Evolutionary conservation across 257 asterid genomes (phyloP).

Genomic region (Thymus mandschuricus): DNA sequence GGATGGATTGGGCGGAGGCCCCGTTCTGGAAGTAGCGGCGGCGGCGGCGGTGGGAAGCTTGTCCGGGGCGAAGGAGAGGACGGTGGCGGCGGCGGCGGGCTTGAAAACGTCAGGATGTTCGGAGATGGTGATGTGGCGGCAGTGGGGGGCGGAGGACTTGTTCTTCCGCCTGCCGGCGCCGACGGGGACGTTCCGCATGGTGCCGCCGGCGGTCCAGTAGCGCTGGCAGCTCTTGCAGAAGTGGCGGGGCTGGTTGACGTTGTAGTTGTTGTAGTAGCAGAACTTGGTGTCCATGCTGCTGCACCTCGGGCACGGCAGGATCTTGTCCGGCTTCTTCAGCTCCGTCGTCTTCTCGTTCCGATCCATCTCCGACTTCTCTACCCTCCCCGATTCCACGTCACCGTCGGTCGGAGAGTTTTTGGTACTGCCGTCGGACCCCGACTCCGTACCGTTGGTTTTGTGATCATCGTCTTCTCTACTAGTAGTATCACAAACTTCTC

Average conservation of each 20-base stretch:
- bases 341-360: conserved; percentile 50
- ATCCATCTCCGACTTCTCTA: conserved; percentile 37
- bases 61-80: conserved; percentile 71
- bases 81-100: conserved; percentile 65
- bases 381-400: conserved; percentile 27
- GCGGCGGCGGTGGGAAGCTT: conserved; percentile 9
- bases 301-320: conserved; percentile 94
- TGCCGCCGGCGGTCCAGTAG: conserved; percentile 98
- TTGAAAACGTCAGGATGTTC: conserved; percentile 49
- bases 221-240: conserved; percentile 95
- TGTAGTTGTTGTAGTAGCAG: conserved; percentile 91
- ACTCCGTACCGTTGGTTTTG: background rate
- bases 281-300: conserved; percentile 92
- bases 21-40: no score
- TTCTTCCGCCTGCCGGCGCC: conserved; percentile 94
- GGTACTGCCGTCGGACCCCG: conserved; percentile 41
- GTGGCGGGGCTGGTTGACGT: conserved; percentile 88
- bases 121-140: conserved; percentile 62
- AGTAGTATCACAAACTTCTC: conserved; percentile 38
- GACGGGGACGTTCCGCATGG: conserved; percentile 89
- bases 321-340: conserved; percentile 82
- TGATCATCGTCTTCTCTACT: conserved; percentile 34
- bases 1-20: background rate
- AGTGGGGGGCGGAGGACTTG: conserved; percentile 62
- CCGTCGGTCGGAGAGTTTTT: conserved; percentile 47